Percentiles rank a stretch among this genome's conserved stretches.
Evolutionary conservation across 1,139 yeast species (phyloP).

Genomic region (Nakaseomyces bracarensis): DNA sequence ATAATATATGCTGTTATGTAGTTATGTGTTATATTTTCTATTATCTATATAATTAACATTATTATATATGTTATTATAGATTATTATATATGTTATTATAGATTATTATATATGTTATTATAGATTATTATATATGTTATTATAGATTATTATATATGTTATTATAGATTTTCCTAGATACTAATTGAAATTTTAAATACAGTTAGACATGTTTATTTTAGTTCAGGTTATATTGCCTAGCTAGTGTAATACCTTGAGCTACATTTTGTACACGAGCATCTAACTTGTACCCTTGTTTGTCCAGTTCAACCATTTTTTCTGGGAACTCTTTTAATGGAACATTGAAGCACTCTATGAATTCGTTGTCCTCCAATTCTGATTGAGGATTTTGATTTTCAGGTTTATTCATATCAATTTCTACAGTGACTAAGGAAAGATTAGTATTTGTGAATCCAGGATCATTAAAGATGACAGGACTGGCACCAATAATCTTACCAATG

Average conservation of each 20-base stretch:
- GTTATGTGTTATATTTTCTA: too few species aligned
- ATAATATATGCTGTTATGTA: background rate
- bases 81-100: too few species aligned
- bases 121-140: too few species aligned
- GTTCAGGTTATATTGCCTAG: constrained; percentile 34
- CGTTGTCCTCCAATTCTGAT: constrained; percentile 77
- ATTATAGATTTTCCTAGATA: background rate
- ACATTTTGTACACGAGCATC: constrained; percentile 85
- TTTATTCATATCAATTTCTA: constrained; percentile 62
- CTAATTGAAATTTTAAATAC: too few species aligned
- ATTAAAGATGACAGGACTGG: constrained; percentile 56
- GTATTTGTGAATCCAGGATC: constrained; percentile 97
- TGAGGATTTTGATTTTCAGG: constrained; percentile 59
- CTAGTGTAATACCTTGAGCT: constrained; percentile 63
- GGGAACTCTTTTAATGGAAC: constrained; percentile 57
- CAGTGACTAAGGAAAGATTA: constrained; percentile 70
- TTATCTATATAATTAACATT: too few species aligned
- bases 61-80: too few species aligned
- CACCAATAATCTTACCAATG: constrained; percentile 43
- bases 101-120: too few species aligned
- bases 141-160: too few species aligned
- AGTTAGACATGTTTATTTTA: too few species aligned
- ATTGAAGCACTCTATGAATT: constrained; percentile 74
- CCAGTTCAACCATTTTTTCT: constrained; percentile 44
- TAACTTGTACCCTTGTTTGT: constrained; percentile 57